These are phyloP conservation scores for Chrysanthemum seticuspe DNA, from an alignment of 129 eudicot genomes.

Conservation along the genomic window DNA sequence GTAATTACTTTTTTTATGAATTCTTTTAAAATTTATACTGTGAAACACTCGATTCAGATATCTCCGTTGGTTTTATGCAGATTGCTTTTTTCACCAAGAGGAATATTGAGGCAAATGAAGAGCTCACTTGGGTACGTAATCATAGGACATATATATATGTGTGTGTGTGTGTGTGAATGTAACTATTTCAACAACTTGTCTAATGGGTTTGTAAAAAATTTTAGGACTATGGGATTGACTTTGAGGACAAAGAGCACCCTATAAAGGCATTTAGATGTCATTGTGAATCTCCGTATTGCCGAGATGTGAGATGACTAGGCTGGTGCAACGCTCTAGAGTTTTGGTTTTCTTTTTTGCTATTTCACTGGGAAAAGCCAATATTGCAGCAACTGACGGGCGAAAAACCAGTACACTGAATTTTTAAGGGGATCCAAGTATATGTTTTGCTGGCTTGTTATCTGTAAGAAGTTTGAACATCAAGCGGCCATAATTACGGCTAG, in stretches of 20 bases:
- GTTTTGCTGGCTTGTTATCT: slow-evolving; percentile 15
- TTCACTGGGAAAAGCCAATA: not conserved
- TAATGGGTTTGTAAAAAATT: slow-evolving; percentile 3
- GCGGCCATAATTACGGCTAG: not conserved
- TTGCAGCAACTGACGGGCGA: not conserved
- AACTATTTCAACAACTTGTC: not conserved
- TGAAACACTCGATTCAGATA: not conserved
- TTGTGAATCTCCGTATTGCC: slow-evolving; percentile 50
- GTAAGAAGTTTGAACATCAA: slow-evolving; percentile 8
- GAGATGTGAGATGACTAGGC: slow-evolving; percentile 47
- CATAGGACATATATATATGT: too few relatives aligned
- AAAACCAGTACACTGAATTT: slow-evolving; percentile 12
- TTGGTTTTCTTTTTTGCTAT: not conserved
- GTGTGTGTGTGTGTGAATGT: not conserved
- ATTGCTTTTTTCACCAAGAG: slow-evolving; percentile 81
- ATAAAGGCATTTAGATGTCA: slow-evolving; percentile 65
- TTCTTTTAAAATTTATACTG: not conserved
- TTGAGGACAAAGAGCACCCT: slow-evolving; percentile 61
- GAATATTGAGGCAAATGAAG: slow-evolving; percentile 61
- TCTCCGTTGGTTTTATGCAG: slow-evolving; percentile 41
- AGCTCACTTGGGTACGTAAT: slow-evolving; percentile 79
- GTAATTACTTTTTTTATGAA: slow-evolving; percentile 14
- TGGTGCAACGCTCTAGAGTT: slow-evolving; percentile 5
- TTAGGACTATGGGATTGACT: slow-evolving; percentile 80
- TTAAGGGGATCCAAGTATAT: slow-evolving; percentile 7